Percentiles rank a stretch among this genome's conserved stretches.
These are phyloP conservation scores for Botrytis paeoniae DNA, from an alignment of 2,329 filamentous ascomycete genomes.

Conservation along the genomic window DNA sequence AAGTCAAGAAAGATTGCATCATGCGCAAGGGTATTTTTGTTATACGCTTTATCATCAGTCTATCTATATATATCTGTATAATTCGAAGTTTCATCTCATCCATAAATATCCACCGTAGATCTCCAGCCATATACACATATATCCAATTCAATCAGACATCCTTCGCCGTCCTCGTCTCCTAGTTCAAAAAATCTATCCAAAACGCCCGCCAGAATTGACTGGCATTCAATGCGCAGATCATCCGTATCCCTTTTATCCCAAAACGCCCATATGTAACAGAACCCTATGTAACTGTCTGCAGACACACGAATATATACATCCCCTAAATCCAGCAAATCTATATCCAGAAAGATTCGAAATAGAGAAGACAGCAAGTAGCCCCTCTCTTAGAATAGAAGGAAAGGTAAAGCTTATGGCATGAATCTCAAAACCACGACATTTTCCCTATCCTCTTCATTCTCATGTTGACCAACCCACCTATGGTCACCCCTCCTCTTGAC, in stretches of 20 bases:
- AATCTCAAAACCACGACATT: conserved; percentile 30
- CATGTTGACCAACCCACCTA: conserved; percentile 45
- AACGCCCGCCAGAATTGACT: background rate
- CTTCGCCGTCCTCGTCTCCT: background rate
- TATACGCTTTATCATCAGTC: background rate
- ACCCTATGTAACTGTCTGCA: background rate
- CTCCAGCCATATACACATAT: background rate
- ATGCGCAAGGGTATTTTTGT: background rate
- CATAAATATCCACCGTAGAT: background rate
- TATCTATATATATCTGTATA: background rate
- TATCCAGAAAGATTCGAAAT: background rate
- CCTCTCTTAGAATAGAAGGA: background rate
- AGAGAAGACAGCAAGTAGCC: background rate
- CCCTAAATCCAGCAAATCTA: background rate
- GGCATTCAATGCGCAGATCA: background rate
- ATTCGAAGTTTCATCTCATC: background rate
- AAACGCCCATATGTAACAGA: background rate
- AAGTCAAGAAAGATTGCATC: background rate
- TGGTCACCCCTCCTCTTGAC: conserved; percentile 51
- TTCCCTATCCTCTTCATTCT: conserved; percentile 28
- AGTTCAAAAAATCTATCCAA: background rate
- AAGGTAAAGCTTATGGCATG: background rate
- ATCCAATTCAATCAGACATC: background rate
- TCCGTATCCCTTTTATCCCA: background rate
- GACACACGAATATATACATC: conserved; percentile 2